Conservation (phyloP, 2,329 filamentous ascomycete species). For the Sporothrix sp. region DNA sequence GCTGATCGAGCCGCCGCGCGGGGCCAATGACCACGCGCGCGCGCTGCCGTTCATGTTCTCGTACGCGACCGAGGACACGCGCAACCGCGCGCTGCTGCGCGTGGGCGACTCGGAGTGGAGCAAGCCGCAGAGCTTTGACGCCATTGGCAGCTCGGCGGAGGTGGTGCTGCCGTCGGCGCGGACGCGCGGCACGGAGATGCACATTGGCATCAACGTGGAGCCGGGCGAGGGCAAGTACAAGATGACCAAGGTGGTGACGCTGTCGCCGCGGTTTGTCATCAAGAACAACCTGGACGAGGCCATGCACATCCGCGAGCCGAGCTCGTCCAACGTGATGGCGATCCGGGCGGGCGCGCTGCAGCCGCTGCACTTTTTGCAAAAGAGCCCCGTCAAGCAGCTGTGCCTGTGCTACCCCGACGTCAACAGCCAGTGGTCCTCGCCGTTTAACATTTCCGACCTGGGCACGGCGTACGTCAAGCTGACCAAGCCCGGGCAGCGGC, state of each 20-base stretch:
- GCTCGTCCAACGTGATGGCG: conserved; percentile 74
- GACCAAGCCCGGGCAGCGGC: conserved; percentile 78
- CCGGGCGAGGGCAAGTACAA: conserved; percentile 97
- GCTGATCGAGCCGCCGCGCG: conserved; percentile 29
- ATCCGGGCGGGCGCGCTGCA: conserved; percentile 70
- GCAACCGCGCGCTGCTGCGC: conserved; percentile 81
- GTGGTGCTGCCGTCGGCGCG: conserved; percentile 68
- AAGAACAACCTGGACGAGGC: conserved; percentile 89
- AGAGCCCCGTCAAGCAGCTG: conserved; percentile 73
- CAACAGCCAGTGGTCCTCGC: conserved; percentile 95
- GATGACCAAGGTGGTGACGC: conserved; percentile 87
- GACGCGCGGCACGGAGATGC: conserved; percentile 64
- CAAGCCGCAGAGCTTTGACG: conserved; percentile 95
- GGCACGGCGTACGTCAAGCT: conserved; percentile 91
- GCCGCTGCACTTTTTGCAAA: conserved; percentile 82
- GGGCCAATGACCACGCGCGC: conserved; percentile 44
- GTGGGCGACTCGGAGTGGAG: conserved; percentile 91
- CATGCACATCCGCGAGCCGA: conserved; percentile 81
- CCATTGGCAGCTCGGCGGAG: conserved; percentile 86
- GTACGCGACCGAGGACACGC: conserved; percentile 76
- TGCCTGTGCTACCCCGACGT: conserved; percentile 88
- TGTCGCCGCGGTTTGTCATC: conserved; percentile 84
- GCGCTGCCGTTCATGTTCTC: conserved; percentile 94
- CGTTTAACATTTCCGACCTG: conserved; percentile 93
- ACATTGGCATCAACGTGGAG: conserved; percentile 78